Base-by-base conservation (phyloP, 306 rosid genomes). In the Morella rubra region DNA sequence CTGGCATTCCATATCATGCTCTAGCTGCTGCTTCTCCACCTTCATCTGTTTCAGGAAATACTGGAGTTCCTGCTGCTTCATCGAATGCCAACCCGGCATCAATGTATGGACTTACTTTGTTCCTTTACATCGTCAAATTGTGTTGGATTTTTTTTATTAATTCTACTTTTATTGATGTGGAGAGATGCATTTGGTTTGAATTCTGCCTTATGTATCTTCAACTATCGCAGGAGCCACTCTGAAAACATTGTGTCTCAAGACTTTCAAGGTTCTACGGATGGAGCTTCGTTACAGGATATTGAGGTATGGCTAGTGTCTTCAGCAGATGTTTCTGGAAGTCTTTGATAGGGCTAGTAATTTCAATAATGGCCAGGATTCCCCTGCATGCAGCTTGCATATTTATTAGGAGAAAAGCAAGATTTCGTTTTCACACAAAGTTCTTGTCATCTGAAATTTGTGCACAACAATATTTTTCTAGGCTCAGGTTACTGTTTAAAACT, bases 161-260 rank as follows among this genome's bases (percentile, higher is more conserved):
- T 72, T 22, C 44, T 12, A 59, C 46, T 52, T 52, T 41, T 44
- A 44, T 20, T 71, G 61, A 71, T 37, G 6, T 20, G 49, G 72
- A 73, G 12, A 64, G 78, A 50, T 76, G 65, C 56, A 73, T 76
- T 56, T 76, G 61, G 74, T 83, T 84, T 76, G 53, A 77, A 53
- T 56, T 51, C 72, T 80, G 58, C 66, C 75, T 74, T 66, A 3
- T 62, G 20, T 15, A 64, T 77, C 52, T 19, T 59, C 40, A 81
- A 83, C 81, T 72, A 40, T 80, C 64, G 80, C 80, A 71, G 83
- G 75, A 71, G 76, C 80, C 82, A 88, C 77, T 76, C 53, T 53
- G 97, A 89, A 78, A 90, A 81, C 65, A 82, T 81, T 80, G 86
- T 86, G 78, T 83, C 96, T 74, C 89, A 83, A 67, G 93, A 88